Evolutionary conservation across 257 asterid genomes (phyloP), one percentile per base, ranked within the genome.

Genomic region (Striga asiatica): DNA sequence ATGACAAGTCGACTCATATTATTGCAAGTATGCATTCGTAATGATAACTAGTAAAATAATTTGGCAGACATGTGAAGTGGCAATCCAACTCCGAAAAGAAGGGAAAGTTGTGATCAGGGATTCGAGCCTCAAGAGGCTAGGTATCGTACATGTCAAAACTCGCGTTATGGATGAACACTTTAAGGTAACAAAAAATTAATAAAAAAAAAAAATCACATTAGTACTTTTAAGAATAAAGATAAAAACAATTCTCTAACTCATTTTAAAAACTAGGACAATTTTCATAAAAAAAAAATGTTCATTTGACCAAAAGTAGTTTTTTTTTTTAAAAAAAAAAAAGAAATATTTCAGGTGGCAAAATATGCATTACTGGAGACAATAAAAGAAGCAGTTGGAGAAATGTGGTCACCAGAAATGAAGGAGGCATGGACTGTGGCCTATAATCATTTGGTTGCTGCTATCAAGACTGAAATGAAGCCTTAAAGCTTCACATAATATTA

Each of bases 371-470:
- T 84, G 78, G 98, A 87, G 71, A 87, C 87, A 0, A 80, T 87
- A 22, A 84, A 84, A 43, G 95, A 78, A 65, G 95, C 95, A n/a
- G 71, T 65, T 1, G 86, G 81, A 51, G 89, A 82, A 23, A 87
- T 81, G 75, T 91, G 96, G 95, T 70, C 82, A 5, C 38, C 60
- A 11, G 94, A 91, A 6, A 76, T 82, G 95, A 89, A 85, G 76
- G 60, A 42, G 37, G 95, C 97, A 0, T 83, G 97, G 95, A 66
- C 74, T 27, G 73, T 56, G 32, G 94, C 97, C 14, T 89, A 70
- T 64, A 89, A 79, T 47, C 85, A 76, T 29, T 61, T 89, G 78
- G 97, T 83, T 46, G 88, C 81, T 21, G 95, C 93, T 16, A 85
- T 85, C 74, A 79, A 89, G 72, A 23, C 72, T 0, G 79, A 89